phyloP scores from a whole-genome alignment of 2,329 filamentous ascomycete genomes.

The Monilinia fructicola region DNA sequence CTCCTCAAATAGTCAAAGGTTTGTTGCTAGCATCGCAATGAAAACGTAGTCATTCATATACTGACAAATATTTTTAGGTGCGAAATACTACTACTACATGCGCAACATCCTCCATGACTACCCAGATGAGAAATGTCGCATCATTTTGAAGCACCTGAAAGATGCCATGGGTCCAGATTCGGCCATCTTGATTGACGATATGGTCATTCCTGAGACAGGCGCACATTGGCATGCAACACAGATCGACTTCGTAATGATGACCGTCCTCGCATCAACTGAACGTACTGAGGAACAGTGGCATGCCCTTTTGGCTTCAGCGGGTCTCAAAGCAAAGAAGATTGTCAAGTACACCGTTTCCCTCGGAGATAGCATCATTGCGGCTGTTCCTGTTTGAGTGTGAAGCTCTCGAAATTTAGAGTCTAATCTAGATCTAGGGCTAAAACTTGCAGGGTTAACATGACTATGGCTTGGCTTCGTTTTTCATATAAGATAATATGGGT shows the following conservation, averaged over 20 bases:
- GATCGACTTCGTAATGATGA: slow-evolving; percentile 44
- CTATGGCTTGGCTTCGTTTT: background rate
- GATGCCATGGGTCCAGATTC: slow-evolving; percentile 11
- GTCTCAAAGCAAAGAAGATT: slow-evolving; percentile 1
- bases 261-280: slow-evolving; percentile 41
- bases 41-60: background rate
- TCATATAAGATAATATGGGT: background rate
- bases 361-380: slow-evolving; percentile 10
- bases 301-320: slow-evolving; percentile 2
- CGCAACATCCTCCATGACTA: slow-evolving; percentile 45
- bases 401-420: background rate
- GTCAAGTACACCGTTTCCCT: slow-evolving; percentile 11
- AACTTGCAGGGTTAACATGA: background rate
- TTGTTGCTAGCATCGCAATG: background rate
- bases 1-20: slow-evolving; percentile 36
- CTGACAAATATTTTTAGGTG: slow-evolving; percentile 13
- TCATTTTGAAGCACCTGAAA: slow-evolving; percentile 21
- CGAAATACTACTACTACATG: slow-evolving; percentile 44
- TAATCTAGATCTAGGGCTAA: background rate
- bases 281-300: slow-evolving; percentile 34
- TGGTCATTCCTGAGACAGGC: slow-evolving; percentile 43
- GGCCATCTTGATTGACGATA: slow-evolving; percentile 47
- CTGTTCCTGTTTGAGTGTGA: background rate
- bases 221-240: slow-evolving; percentile 40
- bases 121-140: slow-evolving; percentile 38